A percentile compares a stretch with the other conserved stretches of the same genome.
phyloP scores from a whole-genome alignment of 805 yeast genomes.

The Teunomyces kruisii region DNA sequence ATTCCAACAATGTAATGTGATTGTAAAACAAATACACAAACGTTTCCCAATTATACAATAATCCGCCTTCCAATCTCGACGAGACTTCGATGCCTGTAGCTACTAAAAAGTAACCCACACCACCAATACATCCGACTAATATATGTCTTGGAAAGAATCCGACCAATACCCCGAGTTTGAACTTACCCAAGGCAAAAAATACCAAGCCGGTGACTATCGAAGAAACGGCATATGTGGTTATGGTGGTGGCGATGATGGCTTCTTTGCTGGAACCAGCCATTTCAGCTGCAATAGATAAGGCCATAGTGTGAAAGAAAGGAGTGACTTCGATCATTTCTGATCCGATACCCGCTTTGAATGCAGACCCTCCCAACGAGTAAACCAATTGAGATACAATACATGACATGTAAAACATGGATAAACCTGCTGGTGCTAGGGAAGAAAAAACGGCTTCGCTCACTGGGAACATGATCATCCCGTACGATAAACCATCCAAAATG shows the following conservation, averaged over 20 bases:
- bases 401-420: conserved; percentile 91
- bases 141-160: conserved; percentile 97
- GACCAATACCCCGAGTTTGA: conserved; percentile 78
- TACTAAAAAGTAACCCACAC: conserved; percentile 91
- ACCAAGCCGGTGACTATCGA: conserved; percentile 84
- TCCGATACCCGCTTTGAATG: conserved; percentile 88
- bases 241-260: conserved; percentile 77
- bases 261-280: conserved; percentile 46
- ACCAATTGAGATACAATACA: conserved; percentile 88
- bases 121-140: conserved; percentile 95
- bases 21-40: conserved; percentile 49
- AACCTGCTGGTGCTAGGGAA: conserved; percentile 79
- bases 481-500: conserved; percentile 88
- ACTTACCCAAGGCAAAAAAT: conserved; percentile 74
- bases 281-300: conserved; percentile 59
- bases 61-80: conserved; percentile 74
- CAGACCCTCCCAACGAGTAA: conserved; percentile 87
- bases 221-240: conserved; percentile 79
- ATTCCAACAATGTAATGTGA: conserved; percentile 36
- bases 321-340: conserved; percentile 99
- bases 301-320: conserved; percentile 97
- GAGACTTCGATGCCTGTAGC: conserved; percentile 91
- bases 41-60: conserved; percentile 62
- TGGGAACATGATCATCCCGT: conserved; percentile 98
- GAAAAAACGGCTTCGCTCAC: conserved; percentile 77